These are phyloP conservation scores for Fusarium acutatum DNA, from an alignment of 2,329 filamentous ascomycete species.

Conservation along the genomic window DNA sequence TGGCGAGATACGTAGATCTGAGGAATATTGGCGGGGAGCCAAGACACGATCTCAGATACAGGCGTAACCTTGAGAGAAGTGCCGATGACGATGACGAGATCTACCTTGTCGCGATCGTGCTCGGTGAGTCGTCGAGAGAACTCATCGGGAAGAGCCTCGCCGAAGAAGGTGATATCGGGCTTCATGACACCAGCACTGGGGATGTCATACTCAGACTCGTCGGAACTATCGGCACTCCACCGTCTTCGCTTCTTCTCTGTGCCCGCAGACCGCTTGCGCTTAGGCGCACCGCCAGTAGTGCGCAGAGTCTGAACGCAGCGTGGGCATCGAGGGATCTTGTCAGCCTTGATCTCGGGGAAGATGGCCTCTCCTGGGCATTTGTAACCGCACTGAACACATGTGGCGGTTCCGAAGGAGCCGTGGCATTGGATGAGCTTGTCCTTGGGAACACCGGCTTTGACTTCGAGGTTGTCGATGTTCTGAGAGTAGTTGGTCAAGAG, in stretches of 20 bases:
- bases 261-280: conserved; percentile 53
- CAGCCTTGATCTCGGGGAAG: conserved; percentile 79
- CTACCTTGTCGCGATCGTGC: conserved; percentile 80
- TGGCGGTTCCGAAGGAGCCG: conserved; percentile 92
- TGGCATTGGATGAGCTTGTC: conserved; percentile 95
- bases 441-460: conserved; percentile 80
- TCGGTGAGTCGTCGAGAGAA: conserved; percentile 85
- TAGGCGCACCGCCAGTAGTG: conserved; percentile 39
- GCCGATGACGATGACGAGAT: conserved; percentile 94
- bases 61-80: conserved; percentile 96
- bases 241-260: conserved; percentile 54
- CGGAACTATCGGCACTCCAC: conserved; percentile 50
- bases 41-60: conserved; percentile 88
- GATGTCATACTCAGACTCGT: conserved; percentile 62
- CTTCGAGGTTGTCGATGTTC: conserved; percentile 97
- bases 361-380: conserved; percentile 79
- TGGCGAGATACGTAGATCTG: conserved; percentile 91
- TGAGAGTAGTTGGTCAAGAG: conserved; percentile 97
- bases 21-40: conserved; percentile 79
- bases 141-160: conserved; percentile 83
- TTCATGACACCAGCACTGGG: conserved; percentile 85
- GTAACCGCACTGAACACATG: conserved; percentile 83
- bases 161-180: conserved; percentile 98
- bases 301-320: conserved; percentile 68
- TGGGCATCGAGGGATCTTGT: conserved; percentile 80